phyloP scores from a whole-genome alignment of 768 basidiomycete genomes.

The Wakefieldia striispora region DNA sequence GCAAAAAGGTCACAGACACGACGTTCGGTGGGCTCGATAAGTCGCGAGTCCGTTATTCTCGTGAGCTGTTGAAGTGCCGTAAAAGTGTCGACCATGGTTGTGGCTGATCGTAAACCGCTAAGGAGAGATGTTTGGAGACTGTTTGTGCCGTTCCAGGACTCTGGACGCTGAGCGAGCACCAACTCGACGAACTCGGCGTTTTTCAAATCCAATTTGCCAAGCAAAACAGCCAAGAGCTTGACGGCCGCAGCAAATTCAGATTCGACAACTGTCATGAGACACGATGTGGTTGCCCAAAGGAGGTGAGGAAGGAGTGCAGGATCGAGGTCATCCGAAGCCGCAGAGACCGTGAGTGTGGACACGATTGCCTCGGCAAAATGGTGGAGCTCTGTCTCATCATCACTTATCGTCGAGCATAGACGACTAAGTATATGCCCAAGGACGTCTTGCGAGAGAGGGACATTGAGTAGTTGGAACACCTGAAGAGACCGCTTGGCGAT shows the following conservation, averaged over 20 bases:
- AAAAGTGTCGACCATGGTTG: constrained; percentile 65
- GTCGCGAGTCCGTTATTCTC: constrained; percentile 54
- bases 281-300: constrained; percentile 85
- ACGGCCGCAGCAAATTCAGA: constrained; percentile 71
- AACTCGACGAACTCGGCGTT: constrained; percentile 65
- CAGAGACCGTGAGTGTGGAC: constrained; percentile 65
- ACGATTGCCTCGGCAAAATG: constrained; percentile 83
- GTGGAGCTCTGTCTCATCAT: constrained; percentile 73
- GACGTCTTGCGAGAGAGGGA: constrained; percentile 65
- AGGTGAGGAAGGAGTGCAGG: constrained; percentile 70
- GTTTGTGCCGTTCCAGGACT: constrained; percentile 63
- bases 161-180: constrained; percentile 65
- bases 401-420: constrained; percentile 80
- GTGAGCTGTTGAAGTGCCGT: constrained; percentile 62
- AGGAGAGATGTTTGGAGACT: constrained; percentile 71
- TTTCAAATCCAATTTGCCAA: constrained; percentile 69
- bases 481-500: constrained; percentile 89
- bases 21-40: constrained; percentile 69
- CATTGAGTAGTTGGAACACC: constrained; percentile 79
- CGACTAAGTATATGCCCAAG: constrained; percentile 79
- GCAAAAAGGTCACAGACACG: constrained; percentile 84
- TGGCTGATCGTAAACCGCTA: constrained; percentile 76
- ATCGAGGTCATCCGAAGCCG: constrained; percentile 54
- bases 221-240: constrained; percentile 59
- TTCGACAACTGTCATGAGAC: constrained; percentile 80